These are phyloP conservation scores for Elsinoe batatas DNA, from an alignment of 2,329 filamentous ascomycete genomes.

Conservation along the genomic window DNA sequence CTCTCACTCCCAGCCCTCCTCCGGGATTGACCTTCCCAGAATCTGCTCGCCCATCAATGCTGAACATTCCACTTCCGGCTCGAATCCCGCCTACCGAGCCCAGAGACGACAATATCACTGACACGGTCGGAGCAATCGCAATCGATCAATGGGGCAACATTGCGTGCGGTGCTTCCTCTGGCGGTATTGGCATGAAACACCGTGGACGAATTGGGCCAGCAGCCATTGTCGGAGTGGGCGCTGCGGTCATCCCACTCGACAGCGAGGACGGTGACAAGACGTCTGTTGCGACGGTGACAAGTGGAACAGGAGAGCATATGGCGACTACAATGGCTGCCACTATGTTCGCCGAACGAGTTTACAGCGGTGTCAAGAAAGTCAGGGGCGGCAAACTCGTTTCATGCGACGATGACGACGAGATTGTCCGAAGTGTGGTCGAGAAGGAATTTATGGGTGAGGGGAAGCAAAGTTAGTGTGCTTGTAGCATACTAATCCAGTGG, in stretches of 20 bases:
- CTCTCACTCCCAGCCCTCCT: slow-evolving; percentile 20
- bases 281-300: slow-evolving; percentile 75
- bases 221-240: slow-evolving; percentile 83
- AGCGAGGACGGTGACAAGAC: slow-evolving; percentile 57
- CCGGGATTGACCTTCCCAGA: not conserved
- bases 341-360: slow-evolving; percentile 76
- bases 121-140: slow-evolving; percentile 93
- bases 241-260: slow-evolving; percentile 73
- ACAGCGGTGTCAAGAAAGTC: slow-evolving; percentile 54
- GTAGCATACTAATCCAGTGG: not conserved
- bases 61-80: not conserved
- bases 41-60: not conserved
- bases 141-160: slow-evolving; percentile 80
- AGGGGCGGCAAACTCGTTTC: slow-evolving; percentile 47
- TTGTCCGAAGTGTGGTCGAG: slow-evolving; percentile 65
- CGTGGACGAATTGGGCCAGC: slow-evolving; percentile 84
- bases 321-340: slow-evolving; percentile 86
- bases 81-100: not conserved
- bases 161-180: slow-evolving; percentile 89
- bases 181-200: slow-evolving; percentile 98
- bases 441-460: slow-evolving; percentile 75
- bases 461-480: not conserved
- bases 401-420: slow-evolving; percentile 43
- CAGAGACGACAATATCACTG: slow-evolving; percentile 60
- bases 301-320: slow-evolving; percentile 96